A percentile compares a stretch with the other conserved stretches of the same genome.
Conservation (phyloP, 1,139 yeast species). For the Yamadazyma jaroonii region DNA sequence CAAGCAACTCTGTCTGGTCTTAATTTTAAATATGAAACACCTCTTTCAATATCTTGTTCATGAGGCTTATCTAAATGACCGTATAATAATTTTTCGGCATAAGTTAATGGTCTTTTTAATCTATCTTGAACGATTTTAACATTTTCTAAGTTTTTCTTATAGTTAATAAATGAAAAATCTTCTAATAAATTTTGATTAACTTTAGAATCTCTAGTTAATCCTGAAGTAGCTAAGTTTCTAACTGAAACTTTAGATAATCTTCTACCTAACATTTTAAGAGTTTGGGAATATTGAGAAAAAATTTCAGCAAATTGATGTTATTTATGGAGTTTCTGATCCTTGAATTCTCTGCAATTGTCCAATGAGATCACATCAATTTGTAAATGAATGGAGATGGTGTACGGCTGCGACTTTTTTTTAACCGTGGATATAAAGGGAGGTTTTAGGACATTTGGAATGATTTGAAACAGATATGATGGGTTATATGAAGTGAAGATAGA, state of each 20-base stretch:
- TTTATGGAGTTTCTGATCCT: conserved; percentile 2
- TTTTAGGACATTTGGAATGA: no score
- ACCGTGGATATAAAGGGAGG: not conserved
- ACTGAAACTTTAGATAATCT: conserved; percentile 29
- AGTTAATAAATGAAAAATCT: conserved; percentile 74
- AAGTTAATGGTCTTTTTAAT: conserved; percentile 90
- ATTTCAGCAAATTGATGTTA: conserved; percentile 1
- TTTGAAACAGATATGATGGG: no score
- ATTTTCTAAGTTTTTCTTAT: conserved; percentile 78
- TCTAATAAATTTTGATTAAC: conserved; percentile 92
- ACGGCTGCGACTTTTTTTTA: not conserved
- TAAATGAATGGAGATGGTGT: not conserved
- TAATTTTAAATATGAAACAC: conserved; percentile 91
- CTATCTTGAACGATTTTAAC: conserved; percentile 84
- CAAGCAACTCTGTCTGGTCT: conserved; percentile 99
- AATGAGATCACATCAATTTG: not conserved
- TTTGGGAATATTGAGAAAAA: conserved; percentile 6
- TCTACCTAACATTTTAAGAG: conserved; percentile 38
- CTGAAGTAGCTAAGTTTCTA: conserved; percentile 76
- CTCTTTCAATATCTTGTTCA: conserved; percentile 92
- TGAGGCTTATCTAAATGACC: conserved; percentile 97
- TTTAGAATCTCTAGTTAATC: conserved; percentile 84
- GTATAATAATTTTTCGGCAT: conserved; percentile 94
- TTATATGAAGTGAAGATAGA: no score
- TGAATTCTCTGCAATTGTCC: not conserved